Percentiles rank a stretch among this genome's conserved stretches.
These are phyloP conservation scores for Tuber brumale DNA, from an alignment of 495 filamentous ascomycete species.

Conservation along the genomic window DNA sequence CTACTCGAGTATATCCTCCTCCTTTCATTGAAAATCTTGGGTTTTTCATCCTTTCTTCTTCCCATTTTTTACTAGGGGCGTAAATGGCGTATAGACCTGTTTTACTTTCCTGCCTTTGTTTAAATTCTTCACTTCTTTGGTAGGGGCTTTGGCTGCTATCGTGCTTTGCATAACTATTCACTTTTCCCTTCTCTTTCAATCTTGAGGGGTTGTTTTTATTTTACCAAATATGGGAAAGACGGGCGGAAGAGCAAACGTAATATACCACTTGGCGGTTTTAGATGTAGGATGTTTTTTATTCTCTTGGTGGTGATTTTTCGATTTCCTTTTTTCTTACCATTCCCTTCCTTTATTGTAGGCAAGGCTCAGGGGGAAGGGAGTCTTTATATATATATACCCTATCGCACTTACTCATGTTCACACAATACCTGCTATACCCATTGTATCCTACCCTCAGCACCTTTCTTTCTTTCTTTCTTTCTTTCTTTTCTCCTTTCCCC, in stretches of 20 bases:
- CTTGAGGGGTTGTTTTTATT: neutral
- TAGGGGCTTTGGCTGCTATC: neutral
- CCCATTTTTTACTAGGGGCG: neutral
- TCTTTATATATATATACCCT: neutral
- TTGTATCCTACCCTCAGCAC: neutral
- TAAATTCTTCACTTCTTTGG: neutral
- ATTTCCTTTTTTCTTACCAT: neutral
- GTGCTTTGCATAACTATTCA: neutral
- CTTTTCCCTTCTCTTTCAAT: neutral
- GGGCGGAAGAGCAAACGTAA: neutral
- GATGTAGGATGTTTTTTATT: neutral
- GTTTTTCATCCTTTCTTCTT: neutral
- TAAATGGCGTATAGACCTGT: neutral
- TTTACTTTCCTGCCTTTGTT: neutral
- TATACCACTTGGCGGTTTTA: slow-evolving; percentile 5
- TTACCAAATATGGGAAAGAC: neutral
- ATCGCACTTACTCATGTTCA: neutral
- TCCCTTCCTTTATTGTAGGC: neutral
- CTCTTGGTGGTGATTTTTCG: neutral
- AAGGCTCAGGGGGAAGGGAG: neutral
- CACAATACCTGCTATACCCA: neutral
- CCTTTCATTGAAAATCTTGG: neutral
- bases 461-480: neutral
- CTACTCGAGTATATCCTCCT: neutral
- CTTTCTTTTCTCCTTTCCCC: neutral